These are phyloP conservation scores for Diphasiastrum complanatum DNA, from an alignment of 83 land plant species.

Conservation along the genomic window DNA sequence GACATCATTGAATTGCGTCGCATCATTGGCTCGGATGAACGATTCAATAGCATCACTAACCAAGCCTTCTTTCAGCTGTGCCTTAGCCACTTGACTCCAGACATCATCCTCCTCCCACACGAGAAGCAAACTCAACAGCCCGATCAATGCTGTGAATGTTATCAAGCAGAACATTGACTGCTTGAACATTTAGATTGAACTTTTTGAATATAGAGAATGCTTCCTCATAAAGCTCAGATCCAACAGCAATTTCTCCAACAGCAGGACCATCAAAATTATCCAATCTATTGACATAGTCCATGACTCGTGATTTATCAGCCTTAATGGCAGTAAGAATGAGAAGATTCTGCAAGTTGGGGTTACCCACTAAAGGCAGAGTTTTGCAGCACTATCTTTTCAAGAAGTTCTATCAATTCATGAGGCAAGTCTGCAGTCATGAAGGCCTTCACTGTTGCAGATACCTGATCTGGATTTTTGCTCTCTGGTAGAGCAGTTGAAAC, in stretches of 20 bases:
- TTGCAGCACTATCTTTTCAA: constrained; percentile 95
- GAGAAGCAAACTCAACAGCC: constrained; percentile 92
- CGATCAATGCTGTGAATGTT: constrained; percentile 85
- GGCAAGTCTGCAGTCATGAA: constrained; percentile 99
- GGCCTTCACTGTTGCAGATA: constrained; percentile 98
- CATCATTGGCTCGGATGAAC: constrained; percentile 93
- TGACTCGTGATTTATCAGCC: constrained; percentile 90
- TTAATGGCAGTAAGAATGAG: constrained; percentile 93
- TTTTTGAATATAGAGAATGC: constrained; percentile 97
- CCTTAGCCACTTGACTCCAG: constrained; percentile 98
- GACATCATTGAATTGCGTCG: constrained; percentile 80
- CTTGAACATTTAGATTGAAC: constrained; percentile 86
- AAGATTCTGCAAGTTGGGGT: constrained; percentile 87
- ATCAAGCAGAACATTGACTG: constrained; percentile 91
- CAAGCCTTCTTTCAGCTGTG: constrained; percentile 84
- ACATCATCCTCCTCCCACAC: constrained; percentile 99
- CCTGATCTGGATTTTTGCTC: constrained; percentile 97
- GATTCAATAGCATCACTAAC: constrained; percentile 98
- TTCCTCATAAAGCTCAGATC: constrained; percentile 86
- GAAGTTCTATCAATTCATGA: constrained; percentile 93
- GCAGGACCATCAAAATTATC: constrained; percentile 99
- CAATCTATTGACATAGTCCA: constrained; percentile 89
- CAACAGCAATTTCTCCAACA: constrained; percentile 96
- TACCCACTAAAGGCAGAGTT: constrained; percentile 98
- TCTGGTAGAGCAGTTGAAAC: constrained; percentile 98